These are phyloP conservation scores for Diaporthe vexans DNA, from an alignment of 2,329 filamentous ascomycete species.

Conservation along the genomic window DNA sequence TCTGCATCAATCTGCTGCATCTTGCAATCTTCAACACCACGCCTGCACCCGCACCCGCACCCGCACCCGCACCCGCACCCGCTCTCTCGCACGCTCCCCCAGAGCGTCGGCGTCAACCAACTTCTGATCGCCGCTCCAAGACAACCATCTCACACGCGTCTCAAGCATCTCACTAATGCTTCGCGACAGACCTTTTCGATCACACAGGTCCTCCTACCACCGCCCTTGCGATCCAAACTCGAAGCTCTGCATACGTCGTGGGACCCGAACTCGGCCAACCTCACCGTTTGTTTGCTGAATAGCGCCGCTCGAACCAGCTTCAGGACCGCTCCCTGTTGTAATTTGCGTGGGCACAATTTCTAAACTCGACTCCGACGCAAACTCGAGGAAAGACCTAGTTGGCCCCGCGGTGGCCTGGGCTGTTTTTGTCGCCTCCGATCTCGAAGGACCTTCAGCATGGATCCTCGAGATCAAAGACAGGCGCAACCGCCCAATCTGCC, in stretches of 20 bases:
- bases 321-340: background rate
- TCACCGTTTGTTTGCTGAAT: constrained; percentile 30
- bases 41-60: background rate
- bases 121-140: background rate
- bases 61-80: background rate
- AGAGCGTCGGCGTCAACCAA: background rate
- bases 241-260: constrained; percentile 7
- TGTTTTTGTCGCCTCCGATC: constrained; percentile 13
- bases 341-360: background rate
- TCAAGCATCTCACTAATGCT: constrained; percentile 34
- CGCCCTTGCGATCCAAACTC: constrained; percentile 35
- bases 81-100: background rate
- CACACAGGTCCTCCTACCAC: constrained; percentile 27
- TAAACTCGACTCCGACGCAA: background rate
- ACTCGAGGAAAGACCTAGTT: constrained; percentile 8
- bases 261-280: constrained; percentile 8
- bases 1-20: constrained; percentile 28
- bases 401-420: constrained; percentile 14
- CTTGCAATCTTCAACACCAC: constrained; percentile 28
- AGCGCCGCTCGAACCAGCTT: constrained; percentile 4
- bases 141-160: background rate
- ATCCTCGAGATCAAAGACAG: constrained; percentile 50
- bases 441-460: constrained; percentile 37
- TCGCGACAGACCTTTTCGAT: constrained; percentile 7
- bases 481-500: constrained; percentile 51